phyloP scores from a whole-genome alignment of 2,329 filamentous ascomycete species.

The Xylaria sp. region DNA sequence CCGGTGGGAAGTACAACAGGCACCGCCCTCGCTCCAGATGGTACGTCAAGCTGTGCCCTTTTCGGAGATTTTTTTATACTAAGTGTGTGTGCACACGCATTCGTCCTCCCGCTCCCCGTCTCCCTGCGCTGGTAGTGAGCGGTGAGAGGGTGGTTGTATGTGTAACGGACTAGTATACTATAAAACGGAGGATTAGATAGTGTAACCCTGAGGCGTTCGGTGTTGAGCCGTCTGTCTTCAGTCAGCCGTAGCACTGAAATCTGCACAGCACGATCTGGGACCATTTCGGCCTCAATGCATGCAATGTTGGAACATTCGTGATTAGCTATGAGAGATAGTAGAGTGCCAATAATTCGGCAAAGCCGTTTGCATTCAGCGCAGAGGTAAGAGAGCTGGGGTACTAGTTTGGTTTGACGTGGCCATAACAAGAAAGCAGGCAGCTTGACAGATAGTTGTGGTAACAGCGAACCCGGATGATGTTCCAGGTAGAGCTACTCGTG shows the following conservation, averaged over 20 bases:
- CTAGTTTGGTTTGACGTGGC: background rate
- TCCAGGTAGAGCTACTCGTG: background rate
- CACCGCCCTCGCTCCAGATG: slow-evolving; percentile 23
- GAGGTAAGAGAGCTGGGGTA: background rate
- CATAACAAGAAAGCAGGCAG: background rate
- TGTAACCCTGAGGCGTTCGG: background rate
- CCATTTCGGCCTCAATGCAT: background rate
- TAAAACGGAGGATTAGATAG: background rate
- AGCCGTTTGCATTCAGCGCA: background rate
- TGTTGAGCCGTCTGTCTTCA: background rate
- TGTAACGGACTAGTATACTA: background rate
- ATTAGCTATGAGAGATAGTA: too few relatives aligned
- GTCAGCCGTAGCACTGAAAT: background rate
- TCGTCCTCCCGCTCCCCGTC: slow-evolving; percentile 3
- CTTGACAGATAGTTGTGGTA: background rate
- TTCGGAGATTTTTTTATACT: slow-evolving; percentile 29
- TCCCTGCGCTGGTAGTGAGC: background rate
- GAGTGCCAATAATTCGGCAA: too few relatives aligned
- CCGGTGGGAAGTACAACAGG: slow-evolving; percentile 18
- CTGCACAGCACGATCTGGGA: slow-evolving; percentile 5
- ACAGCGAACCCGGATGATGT: background rate
- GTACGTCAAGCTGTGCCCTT: slow-evolving; percentile 25
- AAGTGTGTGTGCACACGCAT: slow-evolving; percentile 4
- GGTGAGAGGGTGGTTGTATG: background rate
- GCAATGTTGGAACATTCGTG: too few relatives aligned